These are phyloP conservation scores for Suillus variegatus DNA, from an alignment of 768 basidiomycete species.

Conservation along the genomic window DNA sequence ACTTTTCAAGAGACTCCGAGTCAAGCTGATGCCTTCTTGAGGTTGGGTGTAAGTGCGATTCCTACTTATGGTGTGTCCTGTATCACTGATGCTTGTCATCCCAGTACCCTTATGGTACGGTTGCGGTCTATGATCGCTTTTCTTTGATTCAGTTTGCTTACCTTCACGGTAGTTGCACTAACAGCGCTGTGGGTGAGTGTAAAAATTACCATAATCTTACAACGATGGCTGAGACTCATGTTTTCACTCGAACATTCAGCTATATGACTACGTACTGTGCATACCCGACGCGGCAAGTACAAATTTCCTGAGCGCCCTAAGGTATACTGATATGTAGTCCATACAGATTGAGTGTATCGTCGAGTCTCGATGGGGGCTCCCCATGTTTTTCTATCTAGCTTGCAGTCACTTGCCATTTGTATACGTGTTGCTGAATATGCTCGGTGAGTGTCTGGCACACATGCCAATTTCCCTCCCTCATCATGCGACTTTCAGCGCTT, in stretches of 20 bases:
- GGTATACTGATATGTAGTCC: background rate
- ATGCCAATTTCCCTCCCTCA: background rate
- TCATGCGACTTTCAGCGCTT: background rate
- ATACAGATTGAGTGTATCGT: constrained; percentile 32
- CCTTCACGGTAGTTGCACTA: background rate
- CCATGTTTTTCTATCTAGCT: background rate
- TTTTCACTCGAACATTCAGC: background rate
- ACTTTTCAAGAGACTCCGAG: background rate
- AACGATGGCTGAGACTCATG: background rate
- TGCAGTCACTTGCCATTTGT: background rate
- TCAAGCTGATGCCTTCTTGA: background rate
- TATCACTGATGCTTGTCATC: background rate
- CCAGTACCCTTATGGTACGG: constrained; percentile 1
- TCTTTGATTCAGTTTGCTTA: background rate
- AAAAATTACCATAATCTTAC: background rate
- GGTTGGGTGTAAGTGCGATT: background rate
- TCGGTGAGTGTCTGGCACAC: background rate
- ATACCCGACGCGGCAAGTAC: background rate
- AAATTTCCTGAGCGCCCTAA: background rate
- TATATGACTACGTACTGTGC: background rate
- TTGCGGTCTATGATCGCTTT: background rate
- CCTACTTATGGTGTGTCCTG: background rate
- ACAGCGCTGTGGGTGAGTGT: background rate
- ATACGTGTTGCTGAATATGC: background rate
- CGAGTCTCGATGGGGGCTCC: constrained; percentile 28